These are phyloP conservation scores for Alopecurus myosuroides DNA, from an alignment of 176 grass and related monocot species.

Conservation along the genomic window DNA sequence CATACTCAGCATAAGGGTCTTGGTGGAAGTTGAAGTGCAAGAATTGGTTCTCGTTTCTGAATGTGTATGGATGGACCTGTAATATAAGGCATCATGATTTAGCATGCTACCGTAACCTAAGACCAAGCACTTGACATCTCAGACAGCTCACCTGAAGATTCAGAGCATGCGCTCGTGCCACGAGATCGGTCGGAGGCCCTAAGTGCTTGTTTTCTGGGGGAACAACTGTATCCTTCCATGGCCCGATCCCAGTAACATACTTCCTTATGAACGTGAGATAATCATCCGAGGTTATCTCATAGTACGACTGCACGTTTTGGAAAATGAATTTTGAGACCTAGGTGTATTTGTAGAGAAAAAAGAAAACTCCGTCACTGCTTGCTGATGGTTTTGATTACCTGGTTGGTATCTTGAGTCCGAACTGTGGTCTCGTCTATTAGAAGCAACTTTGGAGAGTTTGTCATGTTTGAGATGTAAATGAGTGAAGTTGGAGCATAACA, in stretches of 20 bases:
- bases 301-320: constrained; percentile 51
- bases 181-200: constrained; percentile 51
- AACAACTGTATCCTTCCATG: constrained; percentile 87
- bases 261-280: constrained; percentile 66
- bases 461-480: constrained; percentile 66
- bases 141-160: constrained; percentile 60
- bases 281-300: constrained; percentile 57
- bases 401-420: constrained; percentile 76
- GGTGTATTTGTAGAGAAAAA: neutral
- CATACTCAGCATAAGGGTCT: constrained; percentile 68
- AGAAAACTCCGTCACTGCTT: neutral
- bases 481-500: constrained; percentile 74
- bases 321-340: neutral
- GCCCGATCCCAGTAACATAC: constrained; percentile 76
- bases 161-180: constrained; percentile 65
- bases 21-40: constrained; percentile 76
- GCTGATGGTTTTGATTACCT: constrained; percentile 31
- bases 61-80: constrained; percentile 76
- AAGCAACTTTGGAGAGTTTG: constrained; percentile 66
- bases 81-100: constrained; percentile 12
- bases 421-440: constrained; percentile 49
- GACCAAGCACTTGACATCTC: neutral
- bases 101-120: neutral
- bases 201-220: constrained; percentile 42
- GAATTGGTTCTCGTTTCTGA: constrained; percentile 53